phyloP scores from a whole-genome alignment of 345 rosid genomes.

The Mangifera indica region DNA sequence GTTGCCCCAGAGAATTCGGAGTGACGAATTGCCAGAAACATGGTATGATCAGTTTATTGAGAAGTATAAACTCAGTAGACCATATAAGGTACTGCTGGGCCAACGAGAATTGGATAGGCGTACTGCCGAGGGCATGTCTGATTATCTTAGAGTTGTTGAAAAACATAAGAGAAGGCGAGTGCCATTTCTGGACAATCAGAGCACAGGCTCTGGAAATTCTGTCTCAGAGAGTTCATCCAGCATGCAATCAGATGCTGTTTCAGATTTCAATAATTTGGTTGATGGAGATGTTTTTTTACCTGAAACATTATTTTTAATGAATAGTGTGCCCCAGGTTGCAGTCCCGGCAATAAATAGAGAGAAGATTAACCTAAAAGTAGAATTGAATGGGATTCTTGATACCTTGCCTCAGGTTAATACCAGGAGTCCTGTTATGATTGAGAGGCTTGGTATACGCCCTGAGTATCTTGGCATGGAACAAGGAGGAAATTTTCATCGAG shows the following conservation, averaged over 20 bases:
- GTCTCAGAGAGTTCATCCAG: constrained; percentile 32
- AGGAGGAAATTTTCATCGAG: constrained; percentile 58
- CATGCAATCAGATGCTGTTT: constrained; percentile 40
- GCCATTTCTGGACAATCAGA: constrained; percentile 48
- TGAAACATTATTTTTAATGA: constrained; percentile 69
- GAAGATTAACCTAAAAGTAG: constrained; percentile 45
- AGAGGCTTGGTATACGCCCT: constrained; percentile 83
- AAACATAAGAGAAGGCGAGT: constrained; percentile 75
- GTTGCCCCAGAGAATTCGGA: constrained; percentile 58
- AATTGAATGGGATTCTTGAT: constrained; percentile 70
- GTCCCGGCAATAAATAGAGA: constrained; percentile 41
- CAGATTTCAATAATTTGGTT: constrained; percentile 40
- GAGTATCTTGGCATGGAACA: constrained; percentile 64
- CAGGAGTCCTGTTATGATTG: constrained; percentile 70
- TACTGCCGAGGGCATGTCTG: constrained; percentile 73
- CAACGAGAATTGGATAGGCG: constrained; percentile 70
- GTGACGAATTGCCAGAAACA: constrained; percentile 82
- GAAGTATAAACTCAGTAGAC: constrained; percentile 53
- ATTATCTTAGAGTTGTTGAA: constrained; percentile 52
- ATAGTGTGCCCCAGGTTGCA: constrained; percentile 83
- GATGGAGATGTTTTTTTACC: constrained; percentile 75
- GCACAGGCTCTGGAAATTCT: constrained; percentile 29
- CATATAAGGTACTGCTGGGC: constrained; percentile 49
- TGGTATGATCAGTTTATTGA: constrained; percentile 85
- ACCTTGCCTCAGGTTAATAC: constrained; percentile 60